Evolutionary conservation across 495 filamentous ascomycete genomes (phyloP).

Genomic region (Trichocladium antarcticum): DNA sequence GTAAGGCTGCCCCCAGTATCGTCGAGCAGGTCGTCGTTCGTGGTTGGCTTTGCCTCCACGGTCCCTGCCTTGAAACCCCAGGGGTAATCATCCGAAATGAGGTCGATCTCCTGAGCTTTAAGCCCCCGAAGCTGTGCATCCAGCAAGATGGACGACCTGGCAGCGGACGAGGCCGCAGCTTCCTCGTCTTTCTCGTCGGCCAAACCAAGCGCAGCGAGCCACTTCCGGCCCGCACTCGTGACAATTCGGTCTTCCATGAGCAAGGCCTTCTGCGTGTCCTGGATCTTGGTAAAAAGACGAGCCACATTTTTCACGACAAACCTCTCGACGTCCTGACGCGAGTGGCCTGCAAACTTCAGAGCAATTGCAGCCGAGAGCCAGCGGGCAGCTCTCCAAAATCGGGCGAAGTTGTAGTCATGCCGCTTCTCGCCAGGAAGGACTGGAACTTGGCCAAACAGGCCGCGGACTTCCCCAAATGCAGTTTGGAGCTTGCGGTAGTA

Average conservation of each 20-base stretch:
- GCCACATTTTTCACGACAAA: slow-evolving; percentile 11
- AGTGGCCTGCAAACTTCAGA: slow-evolving; percentile 2
- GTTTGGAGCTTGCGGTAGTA: slow-evolving; percentile 14
- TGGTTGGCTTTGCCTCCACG: not conserved
- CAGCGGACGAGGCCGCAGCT: not conserved
- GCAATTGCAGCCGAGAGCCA: slow-evolving; percentile 20
- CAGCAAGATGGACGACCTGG: not conserved
- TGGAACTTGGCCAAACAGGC: slow-evolving; percentile 14
- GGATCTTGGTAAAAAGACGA: slow-evolving; percentile 6
- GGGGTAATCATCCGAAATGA: not conserved
- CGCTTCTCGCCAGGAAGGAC: slow-evolving; percentile 18
- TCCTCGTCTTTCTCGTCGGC: not conserved
- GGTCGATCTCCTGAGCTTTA: not conserved
- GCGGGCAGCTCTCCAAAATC: slow-evolving; percentile 17
- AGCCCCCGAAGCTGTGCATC: not conserved
- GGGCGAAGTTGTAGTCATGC: slow-evolving; percentile 15
- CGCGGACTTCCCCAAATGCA: slow-evolving; percentile 9
- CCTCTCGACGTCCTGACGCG: slow-evolving; percentile 1
- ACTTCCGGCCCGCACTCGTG: not conserved
- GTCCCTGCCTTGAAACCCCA: not conserved
- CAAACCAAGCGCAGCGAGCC: slow-evolving; percentile 6
- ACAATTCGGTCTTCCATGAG: not conserved
- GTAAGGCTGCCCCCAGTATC: not conserved
- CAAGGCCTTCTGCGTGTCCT: not conserved
- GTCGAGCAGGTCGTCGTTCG: not conserved